These are phyloP conservation scores for Elaeis guineensis DNA, from an alignment of 176 grass and related monocot species.

Conservation along the genomic window DNA sequence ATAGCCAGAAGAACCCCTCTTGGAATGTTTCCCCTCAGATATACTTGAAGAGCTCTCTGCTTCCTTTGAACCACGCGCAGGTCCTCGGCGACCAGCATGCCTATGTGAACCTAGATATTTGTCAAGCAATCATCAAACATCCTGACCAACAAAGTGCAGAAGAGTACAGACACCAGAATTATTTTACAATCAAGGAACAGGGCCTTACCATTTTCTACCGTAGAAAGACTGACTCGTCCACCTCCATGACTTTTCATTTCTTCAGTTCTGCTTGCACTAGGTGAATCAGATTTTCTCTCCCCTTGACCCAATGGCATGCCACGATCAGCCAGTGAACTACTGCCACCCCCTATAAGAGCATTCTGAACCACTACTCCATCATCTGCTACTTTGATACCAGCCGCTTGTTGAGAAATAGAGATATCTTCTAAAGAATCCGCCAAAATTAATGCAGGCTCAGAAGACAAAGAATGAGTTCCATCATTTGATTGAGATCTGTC, in stretches of 20 bases:
- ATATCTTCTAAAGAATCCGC: conserved; percentile 35
- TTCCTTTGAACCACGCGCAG: conserved; percentile 59
- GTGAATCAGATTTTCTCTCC: conserved; percentile 61
- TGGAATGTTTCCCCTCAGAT: conserved; percentile 73
- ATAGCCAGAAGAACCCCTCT: conserved; percentile 56
- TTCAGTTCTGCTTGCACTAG: conserved; percentile 23
- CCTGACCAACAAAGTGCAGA: neutral
- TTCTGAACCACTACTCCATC: neutral
- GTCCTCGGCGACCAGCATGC: conserved; percentile 55
- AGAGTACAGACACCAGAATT: neutral
- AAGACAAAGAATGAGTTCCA: conserved; percentile 23
- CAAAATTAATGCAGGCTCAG: conserved; percentile 30
- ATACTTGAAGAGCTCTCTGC: conserved; percentile 42
- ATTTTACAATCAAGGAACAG: conserved; percentile 2
- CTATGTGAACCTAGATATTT: conserved; percentile 57
- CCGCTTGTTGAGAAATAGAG: conserved; percentile 35
- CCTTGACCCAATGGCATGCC: conserved; percentile 34
- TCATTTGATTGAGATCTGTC: conserved; percentile 42
- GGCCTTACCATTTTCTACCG: conserved; percentile 68
- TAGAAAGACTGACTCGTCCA: conserved; percentile 22
- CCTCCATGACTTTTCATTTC: conserved; percentile 49
- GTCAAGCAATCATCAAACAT: neutral
- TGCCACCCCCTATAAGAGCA: neutral
- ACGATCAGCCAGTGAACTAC: conserved; percentile 18
- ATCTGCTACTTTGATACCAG: conserved; percentile 29